Conservation (phyloP, 225 moss, liverwort and hornwort genomes). For the Bryum argenteum region DNA sequence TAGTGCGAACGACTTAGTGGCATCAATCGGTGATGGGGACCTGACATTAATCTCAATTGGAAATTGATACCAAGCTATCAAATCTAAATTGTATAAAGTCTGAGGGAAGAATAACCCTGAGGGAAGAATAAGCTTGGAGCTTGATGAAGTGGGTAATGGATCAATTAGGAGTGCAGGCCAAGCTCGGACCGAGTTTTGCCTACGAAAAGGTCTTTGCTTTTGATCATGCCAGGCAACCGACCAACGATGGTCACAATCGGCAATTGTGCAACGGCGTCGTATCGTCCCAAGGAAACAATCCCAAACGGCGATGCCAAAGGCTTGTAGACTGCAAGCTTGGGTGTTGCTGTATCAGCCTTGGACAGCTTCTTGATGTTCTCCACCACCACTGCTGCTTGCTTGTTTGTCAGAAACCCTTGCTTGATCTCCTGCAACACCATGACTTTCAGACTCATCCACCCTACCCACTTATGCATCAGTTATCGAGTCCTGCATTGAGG, state of each 20-base stretch:
- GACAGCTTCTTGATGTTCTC: constrained; percentile 76
- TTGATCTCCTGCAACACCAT: constrained; percentile 70
- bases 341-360: constrained; percentile 13
- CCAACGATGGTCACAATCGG: constrained; percentile 67
- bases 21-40: no score
- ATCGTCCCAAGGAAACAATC: constrained; percentile 70
- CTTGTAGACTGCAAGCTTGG: constrained; percentile 59
- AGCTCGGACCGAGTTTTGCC: constrained; percentile 36
- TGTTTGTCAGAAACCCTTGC: constrained; percentile 67
- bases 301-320: constrained; percentile 45
- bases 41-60: no score
- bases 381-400: constrained; percentile 58
- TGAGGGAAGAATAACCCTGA: no score
- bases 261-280: constrained; percentile 58
- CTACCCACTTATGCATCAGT: background rate
- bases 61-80: no score
- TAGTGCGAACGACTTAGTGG: no score
- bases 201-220: constrained; percentile 85
- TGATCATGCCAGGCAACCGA: constrained; percentile 68
- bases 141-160: no score
- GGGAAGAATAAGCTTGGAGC: no score
- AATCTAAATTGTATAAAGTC: no score
- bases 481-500: background rate
- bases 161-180: constrained; percentile 12
- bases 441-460: background rate